Base-by-base conservation (phyloP, 768 basidiomycete species). In the Boletus rubescentipes region DNA sequence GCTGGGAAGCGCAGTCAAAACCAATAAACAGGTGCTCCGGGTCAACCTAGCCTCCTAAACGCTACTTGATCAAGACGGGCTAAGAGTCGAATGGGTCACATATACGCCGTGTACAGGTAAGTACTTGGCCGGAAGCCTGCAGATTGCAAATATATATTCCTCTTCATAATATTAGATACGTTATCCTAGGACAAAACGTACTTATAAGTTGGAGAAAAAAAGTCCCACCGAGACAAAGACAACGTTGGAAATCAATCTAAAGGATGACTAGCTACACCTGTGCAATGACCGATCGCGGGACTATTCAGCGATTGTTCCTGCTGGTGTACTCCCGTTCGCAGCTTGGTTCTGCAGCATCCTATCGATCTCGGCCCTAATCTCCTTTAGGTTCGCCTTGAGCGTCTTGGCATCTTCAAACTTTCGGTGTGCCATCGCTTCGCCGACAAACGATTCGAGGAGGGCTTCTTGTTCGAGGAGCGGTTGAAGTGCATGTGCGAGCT, bases 371-470 rank as follows among this genome's bases (percentile, higher is more conserved):
- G 66, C 76, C 59, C 87, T 78, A 51, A 99, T 91, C 74, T 98
- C 96, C 42, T 74, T 77, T 46, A 98, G 69, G 68, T 88, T 95
- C 31, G 73, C 68, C 66, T 90, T 86, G 57, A 99, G 74, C 4
- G 88, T 89, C 70, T 89, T 89, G 14, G 89, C 89, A 65, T 99
- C 97, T 70, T 98, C 96, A 59, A 98, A 98, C 72, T 98, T 98
- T 39, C 96, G 79, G 61, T 88, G 87, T 2, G 85, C 80, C 70
- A 86, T 88, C 7, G 96, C 96, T 68, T 98, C 93, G 60, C 89
- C 86, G 9, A 98, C 83, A 64, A 94, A 98, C 2, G 85, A 80
- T 70, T 95, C 91, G 18, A 99, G 79, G 43, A 98, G 78, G 3
- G 89, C 87, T 71, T 99, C 96, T 70, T 98, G 96, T 71, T 98